Percentiles rank a stretch among this genome's conserved stretches.
Conservation (phyloP, 768 basidiomycete species). For the Tylopilus balloui region DNA sequence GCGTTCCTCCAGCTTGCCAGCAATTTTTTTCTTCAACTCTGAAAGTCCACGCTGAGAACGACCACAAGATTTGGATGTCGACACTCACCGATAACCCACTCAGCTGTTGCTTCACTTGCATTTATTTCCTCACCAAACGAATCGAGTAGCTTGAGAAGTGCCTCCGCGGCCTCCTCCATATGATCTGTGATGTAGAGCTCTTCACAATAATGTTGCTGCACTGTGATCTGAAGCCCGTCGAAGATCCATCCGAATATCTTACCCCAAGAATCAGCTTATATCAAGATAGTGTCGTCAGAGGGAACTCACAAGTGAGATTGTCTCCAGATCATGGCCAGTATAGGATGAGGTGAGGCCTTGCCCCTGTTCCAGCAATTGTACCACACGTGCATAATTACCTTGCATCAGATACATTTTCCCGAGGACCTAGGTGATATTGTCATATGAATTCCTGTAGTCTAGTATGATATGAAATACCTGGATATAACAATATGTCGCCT, state of each 20-base stretch:
- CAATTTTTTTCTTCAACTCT: not conserved
- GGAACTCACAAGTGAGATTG: not conserved
- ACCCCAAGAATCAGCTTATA: not conserved
- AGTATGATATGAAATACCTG: constrained; percentile 1
- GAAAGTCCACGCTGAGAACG: too few species aligned
- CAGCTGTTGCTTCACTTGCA: not conserved
- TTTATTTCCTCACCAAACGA: not conserved
- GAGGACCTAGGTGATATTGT: constrained; percentile 3
- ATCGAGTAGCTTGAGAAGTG: not conserved
- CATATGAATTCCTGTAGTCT: not conserved
- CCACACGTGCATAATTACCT: not conserved
- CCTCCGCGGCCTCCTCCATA: not conserved
- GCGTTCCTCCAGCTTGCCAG: not conserved
- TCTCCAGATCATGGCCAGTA: not conserved
- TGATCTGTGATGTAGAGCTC: not conserved
- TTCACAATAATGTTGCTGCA: not conserved
- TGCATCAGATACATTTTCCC: not conserved
- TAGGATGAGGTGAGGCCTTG: not conserved
- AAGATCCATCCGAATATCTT: constrained; percentile 11
- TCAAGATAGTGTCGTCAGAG: too few species aligned
- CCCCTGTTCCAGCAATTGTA: not conserved
- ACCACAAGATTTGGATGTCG: not conserved
- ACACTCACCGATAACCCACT: not conserved
- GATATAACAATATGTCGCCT: not conserved
- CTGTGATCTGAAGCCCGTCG: not conserved